phyloP scores from a whole-genome alignment of 495 filamentous ascomycete genomes.

The Geoglossum glabrum region DNA sequence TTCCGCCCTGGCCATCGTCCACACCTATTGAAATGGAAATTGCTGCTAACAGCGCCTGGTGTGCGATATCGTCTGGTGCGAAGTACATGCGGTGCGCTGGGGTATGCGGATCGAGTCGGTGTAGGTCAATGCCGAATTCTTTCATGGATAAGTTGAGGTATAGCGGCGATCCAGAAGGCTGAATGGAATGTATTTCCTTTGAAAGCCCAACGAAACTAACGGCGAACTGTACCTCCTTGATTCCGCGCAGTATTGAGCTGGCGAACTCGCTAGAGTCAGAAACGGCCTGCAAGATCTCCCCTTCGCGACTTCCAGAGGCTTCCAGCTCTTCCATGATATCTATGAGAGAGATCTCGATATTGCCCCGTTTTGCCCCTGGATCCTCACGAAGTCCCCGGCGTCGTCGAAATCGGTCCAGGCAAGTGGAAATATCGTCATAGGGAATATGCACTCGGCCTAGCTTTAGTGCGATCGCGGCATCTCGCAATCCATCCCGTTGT shows the following conservation, averaged over 20 bases:
- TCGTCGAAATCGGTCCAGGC: constrained; percentile 30
- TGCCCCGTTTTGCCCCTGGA: constrained; percentile 5
- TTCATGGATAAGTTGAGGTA: constrained; percentile 83
- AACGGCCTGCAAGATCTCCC: constrained; percentile 62
- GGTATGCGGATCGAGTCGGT: constrained; percentile 81
- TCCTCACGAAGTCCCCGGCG: constrained; percentile 16
- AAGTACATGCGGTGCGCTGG: constrained; percentile 99
- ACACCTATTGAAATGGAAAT: constrained; percentile 82
- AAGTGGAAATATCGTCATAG: constrained; percentile 62
- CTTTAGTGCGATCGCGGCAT: constrained; percentile 78
- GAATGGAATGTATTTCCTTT: constrained; percentile 46
- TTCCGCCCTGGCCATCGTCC: constrained; percentile 67
- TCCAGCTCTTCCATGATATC: constrained; percentile 66
- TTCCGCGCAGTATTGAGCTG: constrained; percentile 71
- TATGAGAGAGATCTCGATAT: constrained; percentile 14
- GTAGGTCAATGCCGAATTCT: constrained; percentile 81
- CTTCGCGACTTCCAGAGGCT: constrained; percentile 48
- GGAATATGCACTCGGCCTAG: constrained; percentile 77
- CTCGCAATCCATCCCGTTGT: constrained; percentile 66
- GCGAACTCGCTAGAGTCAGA: constrained; percentile 88
- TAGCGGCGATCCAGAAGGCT: constrained; percentile 43
- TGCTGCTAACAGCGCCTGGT: constrained; percentile 83
- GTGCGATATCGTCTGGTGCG: constrained; percentile 74
- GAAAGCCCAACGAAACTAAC: constrained; percentile 81
- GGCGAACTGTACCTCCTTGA: constrained; percentile 92